Conservation (phyloP, 805 yeast species). For the Metschnikowia chrysomelidarum region DNA sequence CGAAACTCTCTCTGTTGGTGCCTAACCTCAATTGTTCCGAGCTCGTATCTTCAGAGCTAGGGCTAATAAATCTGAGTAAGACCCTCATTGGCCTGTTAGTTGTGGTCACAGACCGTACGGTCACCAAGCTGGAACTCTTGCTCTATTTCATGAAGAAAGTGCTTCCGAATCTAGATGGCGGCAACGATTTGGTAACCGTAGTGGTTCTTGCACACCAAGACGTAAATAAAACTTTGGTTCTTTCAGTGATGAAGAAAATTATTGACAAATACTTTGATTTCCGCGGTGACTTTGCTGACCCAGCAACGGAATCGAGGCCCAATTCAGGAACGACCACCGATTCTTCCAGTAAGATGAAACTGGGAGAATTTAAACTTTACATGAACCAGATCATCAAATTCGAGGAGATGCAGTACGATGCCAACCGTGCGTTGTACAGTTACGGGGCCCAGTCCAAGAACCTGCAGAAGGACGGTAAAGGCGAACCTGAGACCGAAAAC, state of each 20-base stretch:
- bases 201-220: slow-evolving; percentile 45
- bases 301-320: slow-evolving; percentile 1
- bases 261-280: slow-evolving; percentile 49
- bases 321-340: slow-evolving; percentile 8
- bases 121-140: slow-evolving; percentile 29
- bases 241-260: slow-evolving; percentile 48
- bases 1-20: slow-evolving; percentile 37
- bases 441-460: slow-evolving; percentile 27
- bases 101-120: slow-evolving; percentile 24
- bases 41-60: slow-evolving; percentile 51
- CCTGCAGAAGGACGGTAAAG: slow-evolving; percentile 15
- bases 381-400: slow-evolving; percentile 55
- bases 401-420: slow-evolving; percentile 47
- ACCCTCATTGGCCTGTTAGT: slow-evolving; percentile 41
- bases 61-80: slow-evolving; percentile 49
- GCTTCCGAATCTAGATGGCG: slow-evolving; percentile 39
- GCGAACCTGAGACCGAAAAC: too few relatives aligned
- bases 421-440: slow-evolving; percentile 31
- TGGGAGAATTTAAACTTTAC: slow-evolving; percentile 53
- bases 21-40: slow-evolving; percentile 52
- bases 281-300: slow-evolving; percentile 26
- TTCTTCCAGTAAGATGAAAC: slow-evolving; percentile 21
- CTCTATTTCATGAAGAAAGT: slow-evolving; percentile 51
- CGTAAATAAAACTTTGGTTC: slow-evolving; percentile 45
- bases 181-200: slow-evolving; percentile 52